Evolutionary conservation across 2,329 filamentous ascomycete genomes (phyloP), one percentile per base, ranked within the genome.

Genomic region (Paracoccidioides brasiliensis): DNA sequence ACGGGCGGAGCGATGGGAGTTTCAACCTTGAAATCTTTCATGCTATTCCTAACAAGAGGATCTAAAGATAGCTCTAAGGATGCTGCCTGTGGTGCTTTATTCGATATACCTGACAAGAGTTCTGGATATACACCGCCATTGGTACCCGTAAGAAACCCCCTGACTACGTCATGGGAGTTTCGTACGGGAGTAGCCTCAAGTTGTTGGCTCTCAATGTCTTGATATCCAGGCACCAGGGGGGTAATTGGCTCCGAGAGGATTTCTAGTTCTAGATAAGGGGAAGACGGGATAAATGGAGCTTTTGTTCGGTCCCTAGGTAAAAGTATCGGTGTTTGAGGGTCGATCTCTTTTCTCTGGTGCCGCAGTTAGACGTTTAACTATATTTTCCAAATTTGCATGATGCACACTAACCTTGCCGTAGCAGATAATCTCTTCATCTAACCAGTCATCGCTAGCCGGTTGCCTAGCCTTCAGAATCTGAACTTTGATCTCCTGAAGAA

Each of bases 321-420:
- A 7, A 79, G 60, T 3, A 74, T 74, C n/a, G 76, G 76, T 2
- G 75, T 74, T n/a, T 76, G 9, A 14, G 67, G 66, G 37, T 65
- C 63, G 4, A 61, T 42, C 33, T 51, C 59, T 43, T 55, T 52
- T 32, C 66, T 64, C 72, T 74, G 5, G 14, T 8, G 32, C 22
- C 9, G 38, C 7, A 9, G 37, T 52, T 41, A 52, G 50, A n/a
- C 30, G 15, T n/a, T n/a, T 38, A 22, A 22, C 22, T 22, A 40
- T 35, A 9, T 9, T 32, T 5, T 48, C 5, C 14, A 32, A 30
- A 57, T 8, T 33, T 22, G 2, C 37, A 28, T 14, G 51, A 44
- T 15, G 37, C 40, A 22, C 41, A 53, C 50, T 10, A 33, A 56
- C 55, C 46, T 55, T 55, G 35, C 15, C 10, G 9, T 10, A 22